Evolutionary conservation across 306 rosid species (phyloP).

Genomic region (Boehmeria nivea): DNA sequence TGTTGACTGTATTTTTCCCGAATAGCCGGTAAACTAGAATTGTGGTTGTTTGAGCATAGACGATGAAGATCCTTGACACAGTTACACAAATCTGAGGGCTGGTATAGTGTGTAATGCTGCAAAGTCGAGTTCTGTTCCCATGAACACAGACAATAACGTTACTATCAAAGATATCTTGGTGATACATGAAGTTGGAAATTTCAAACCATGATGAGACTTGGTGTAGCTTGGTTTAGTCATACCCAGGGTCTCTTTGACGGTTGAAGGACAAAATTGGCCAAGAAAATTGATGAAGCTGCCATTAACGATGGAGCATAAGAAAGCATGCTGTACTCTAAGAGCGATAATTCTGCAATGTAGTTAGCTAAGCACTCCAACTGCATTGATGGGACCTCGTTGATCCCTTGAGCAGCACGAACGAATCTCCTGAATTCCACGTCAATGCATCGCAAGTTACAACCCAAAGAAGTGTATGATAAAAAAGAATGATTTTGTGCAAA

Average conservation of each 20-base stretch:
- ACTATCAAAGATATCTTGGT: not conserved
- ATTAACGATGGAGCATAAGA: conserved; percentile 69
- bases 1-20: conserved; percentile 59
- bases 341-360: conserved; percentile 79
- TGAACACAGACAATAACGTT: not conserved
- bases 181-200: not conserved
- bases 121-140: conserved; percentile 43
- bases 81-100: conserved; percentile 31
- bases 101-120: conserved; percentile 53
- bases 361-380: conserved; percentile 87
- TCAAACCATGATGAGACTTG: not conserved
- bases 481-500: not conserved
- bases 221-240: not conserved
- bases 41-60: conserved; percentile 30
- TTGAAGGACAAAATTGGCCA: conserved; percentile 57
- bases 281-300: conserved; percentile 87
- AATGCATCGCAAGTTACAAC: conserved; percentile 7
- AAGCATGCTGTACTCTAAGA: conserved; percentile 82
- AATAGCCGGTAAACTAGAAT: conserved; percentile 48
- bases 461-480: conserved; percentile 1
- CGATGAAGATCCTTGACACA: conserved; percentile 47
- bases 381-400: conserved; percentile 62
- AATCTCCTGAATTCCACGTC: conserved; percentile 55
- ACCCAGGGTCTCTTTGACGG: conserved; percentile 92
- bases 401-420: conserved; percentile 84